Evolutionary conservation across 345 rosid species (phyloP), one percentile per base, ranked within the genome.

Genomic region (Odontarrhena argentea): DNA sequence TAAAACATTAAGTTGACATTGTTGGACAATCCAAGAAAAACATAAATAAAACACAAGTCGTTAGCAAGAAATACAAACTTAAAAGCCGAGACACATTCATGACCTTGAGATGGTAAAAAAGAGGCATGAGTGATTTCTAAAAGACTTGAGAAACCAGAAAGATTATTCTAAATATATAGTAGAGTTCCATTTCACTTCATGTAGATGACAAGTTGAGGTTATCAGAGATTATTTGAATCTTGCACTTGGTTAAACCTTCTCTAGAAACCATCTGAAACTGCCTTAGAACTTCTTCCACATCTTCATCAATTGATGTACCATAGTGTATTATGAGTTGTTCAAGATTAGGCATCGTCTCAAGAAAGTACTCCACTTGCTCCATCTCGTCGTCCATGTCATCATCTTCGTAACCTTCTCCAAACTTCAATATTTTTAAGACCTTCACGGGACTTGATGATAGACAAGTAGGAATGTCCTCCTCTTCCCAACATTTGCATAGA

Each of bases 1-100:
- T n/a, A n/a, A n/a, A n/a, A n/a, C n/a, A 18, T 18, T 28, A 28
- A 53, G 24, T n/a, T 13, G 8, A 32, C 58, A 53, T 32, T 34
- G 41, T 34, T 53, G 24, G 7, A 32, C 12, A 7, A 37, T 15
- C 6, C 12, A 6, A 47, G 2, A 3, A 37, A 25, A 4, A 6
- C 8, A 36, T 36, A 36, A 8, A 8, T 36, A 36, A 36, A 36
- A 36, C 13, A 38, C 35, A 38, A 50, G 48, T 25, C 47, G 1
- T 38, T 25, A 25, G 58, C 6, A 24, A 26, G 28, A 37, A 49
- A 2, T 36, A 63, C 47, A 24, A 63, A 36, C 36, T 35, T 62
- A 47, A 62, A 18, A 63, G 68, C 57, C 58, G 58, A 63, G 38
- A 50, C 57, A 50, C 68, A 63, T 38, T 63, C 57, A 37, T 37